These are phyloP conservation scores for Sutorius eximius DNA, from an alignment of 1,284 basidiomycete genomes.

Conservation along the genomic window DNA sequence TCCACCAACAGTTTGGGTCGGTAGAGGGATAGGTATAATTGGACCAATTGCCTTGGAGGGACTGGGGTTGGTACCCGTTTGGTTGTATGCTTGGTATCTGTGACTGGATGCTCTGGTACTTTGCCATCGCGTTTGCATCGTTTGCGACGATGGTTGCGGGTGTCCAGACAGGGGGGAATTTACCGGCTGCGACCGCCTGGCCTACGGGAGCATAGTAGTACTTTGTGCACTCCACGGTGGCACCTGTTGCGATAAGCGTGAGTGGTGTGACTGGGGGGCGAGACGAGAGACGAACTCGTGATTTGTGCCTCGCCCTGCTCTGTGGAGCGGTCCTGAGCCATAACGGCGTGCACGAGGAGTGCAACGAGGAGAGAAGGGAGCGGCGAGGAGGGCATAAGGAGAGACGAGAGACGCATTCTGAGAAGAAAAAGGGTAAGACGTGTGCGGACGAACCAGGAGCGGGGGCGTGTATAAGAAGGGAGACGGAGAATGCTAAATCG, in stretches of 20 bases:
- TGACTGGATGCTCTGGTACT: slow-evolving; percentile 37
- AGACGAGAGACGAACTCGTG: slow-evolving; percentile 21
- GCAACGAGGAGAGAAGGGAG: slow-evolving; percentile 2
- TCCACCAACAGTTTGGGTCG: slow-evolving; percentile 62
- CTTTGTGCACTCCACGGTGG: slow-evolving; percentile 39
- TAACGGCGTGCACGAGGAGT: slow-evolving; percentile 3
- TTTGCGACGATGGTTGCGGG: slow-evolving; percentile 44
- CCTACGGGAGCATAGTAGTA: slow-evolving; percentile 7
- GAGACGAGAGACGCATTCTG: slow-evolving; percentile 21
- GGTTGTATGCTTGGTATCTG: slow-evolving; percentile 37
- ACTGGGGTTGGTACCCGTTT: slow-evolving; percentile 36
- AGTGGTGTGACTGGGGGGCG: neutral
- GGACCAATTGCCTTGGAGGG: slow-evolving; percentile 36
- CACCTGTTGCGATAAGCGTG: slow-evolving; percentile 23
- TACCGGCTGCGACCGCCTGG: neutral
- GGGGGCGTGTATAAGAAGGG: neutral
- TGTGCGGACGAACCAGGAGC: neutral
- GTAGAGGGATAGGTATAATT: slow-evolving; percentile 31
- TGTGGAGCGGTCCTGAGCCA: slow-evolving; percentile 31
- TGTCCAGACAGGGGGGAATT: slow-evolving; percentile 49
- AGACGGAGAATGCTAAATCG: neutral
- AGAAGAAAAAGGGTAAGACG: neutral
- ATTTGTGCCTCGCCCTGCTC: slow-evolving; percentile 41
- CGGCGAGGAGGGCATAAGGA: slow-evolving; percentile 10
- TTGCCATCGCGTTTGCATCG: slow-evolving; percentile 45